Conservation (phyloP, 352 stramenopile species). For the Phytophthora sojae region DNA sequence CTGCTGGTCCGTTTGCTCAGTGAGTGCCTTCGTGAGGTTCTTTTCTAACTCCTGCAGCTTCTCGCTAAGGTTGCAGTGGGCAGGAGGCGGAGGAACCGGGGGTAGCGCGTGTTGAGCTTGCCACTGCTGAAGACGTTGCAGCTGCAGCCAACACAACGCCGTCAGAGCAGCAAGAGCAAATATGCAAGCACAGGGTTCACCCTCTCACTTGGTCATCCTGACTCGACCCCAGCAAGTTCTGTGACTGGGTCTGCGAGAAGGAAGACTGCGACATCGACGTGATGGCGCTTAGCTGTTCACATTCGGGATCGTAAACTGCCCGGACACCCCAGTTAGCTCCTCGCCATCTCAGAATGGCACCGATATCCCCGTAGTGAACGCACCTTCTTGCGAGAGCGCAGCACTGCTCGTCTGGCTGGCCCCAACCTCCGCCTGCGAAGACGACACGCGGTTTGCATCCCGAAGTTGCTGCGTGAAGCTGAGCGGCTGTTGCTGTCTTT, state of each 20-base stretch:
- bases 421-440: conserved; percentile 27
- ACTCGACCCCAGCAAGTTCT: conserved; percentile 39
- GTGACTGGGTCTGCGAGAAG: conserved; percentile 45
- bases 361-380: not conserved
- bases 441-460: conserved; percentile 15
- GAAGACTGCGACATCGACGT: conserved; percentile 58
- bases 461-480: conserved; percentile 27
- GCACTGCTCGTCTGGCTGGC: conserved; percentile 17
- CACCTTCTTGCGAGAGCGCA: conserved; percentile 49
- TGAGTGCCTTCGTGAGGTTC: conserved; percentile 16
- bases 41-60: conserved; percentile 29
- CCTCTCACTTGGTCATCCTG: conserved; percentile 41
- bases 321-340: not conserved
- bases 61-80: conserved; percentile 7
- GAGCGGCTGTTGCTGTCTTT: conserved; percentile 17
- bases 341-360: too few species aligned
- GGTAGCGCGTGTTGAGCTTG: conserved; percentile 18
- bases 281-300: conserved; percentile 43
- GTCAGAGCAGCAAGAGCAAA: not conserved
- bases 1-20: conserved; percentile 25
- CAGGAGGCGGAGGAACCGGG: not conserved
- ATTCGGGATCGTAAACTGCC: conserved; percentile 28
- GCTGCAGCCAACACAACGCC: conserved; percentile 17
- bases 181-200: not conserved
- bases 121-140: conserved; percentile 29